Evolutionary conservation across 169 alveolate species (phyloP).

Genomic region (Plasmodium chabaudi): DNA sequence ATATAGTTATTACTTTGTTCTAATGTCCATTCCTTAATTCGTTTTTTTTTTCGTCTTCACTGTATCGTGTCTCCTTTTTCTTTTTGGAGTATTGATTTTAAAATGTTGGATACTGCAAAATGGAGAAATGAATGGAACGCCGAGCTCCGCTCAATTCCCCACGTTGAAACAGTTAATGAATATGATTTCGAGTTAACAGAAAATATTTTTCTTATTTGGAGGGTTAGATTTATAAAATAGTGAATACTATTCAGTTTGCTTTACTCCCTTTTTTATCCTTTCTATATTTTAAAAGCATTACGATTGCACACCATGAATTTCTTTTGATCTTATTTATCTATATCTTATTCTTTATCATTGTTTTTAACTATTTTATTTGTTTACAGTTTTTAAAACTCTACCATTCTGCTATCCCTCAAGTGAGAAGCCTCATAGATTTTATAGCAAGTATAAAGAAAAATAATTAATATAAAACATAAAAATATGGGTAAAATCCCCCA

Average conservation of each 20-base stretch:
- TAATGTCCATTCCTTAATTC: neutral
- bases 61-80: neutral
- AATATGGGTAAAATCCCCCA: neutral
- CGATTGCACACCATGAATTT: neutral
- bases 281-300: neutral
- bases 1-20: neutral
- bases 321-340: neutral
- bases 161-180: conserved; percentile 58
- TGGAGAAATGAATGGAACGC: conserved; percentile 75
- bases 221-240: conserved; percentile 29
- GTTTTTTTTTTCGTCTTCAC: neutral
- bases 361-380: neutral
- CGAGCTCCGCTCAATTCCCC: conserved; percentile 70
- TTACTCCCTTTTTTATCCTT: neutral
- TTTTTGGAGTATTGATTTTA: conserved; percentile 3
- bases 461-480: neutral
- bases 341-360: neutral
- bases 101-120: conserved; percentile 21
- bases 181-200: conserved; percentile 66
- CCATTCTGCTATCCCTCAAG: conserved; percentile 64
- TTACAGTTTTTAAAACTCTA: conserved; percentile 74
- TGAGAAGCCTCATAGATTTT: conserved; percentile 62
- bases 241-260: neutral
- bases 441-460: conserved; percentile 59
- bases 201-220: conserved; percentile 75